These are phyloP conservation scores for Colletotrichum sp. DNA, from an alignment of 2,329 filamentous ascomycete species.

Conservation along the genomic window DNA sequence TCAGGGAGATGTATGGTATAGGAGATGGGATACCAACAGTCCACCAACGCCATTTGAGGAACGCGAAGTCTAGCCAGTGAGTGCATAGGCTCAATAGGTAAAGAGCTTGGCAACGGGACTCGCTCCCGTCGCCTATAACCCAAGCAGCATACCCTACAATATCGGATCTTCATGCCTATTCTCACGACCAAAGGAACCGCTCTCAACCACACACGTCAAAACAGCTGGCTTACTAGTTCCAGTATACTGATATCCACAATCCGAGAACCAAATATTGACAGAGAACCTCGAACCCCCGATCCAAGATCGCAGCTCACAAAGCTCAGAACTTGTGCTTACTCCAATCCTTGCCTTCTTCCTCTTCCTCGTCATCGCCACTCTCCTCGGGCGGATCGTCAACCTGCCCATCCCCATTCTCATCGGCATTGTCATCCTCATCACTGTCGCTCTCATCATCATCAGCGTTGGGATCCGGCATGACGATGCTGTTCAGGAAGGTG, in stretches of 20 bases:
- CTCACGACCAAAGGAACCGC: background rate
- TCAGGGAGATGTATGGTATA: fast-evolving
- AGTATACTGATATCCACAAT: background rate
- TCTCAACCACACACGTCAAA: background rate
- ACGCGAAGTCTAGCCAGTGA: background rate
- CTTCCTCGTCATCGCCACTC: slow-evolving; percentile 13
- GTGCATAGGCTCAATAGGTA: fast-evolving
- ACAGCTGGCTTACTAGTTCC: background rate
- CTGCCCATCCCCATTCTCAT: background rate
- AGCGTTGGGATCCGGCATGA: slow-evolving; percentile 70
- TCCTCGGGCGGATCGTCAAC: slow-evolving; percentile 10
- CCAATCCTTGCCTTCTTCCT: slow-evolving; percentile 13
- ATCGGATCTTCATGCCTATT: background rate
- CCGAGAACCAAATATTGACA: background rate
- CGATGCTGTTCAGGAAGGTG: slow-evolving; percentile 73
- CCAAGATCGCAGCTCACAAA: background rate
- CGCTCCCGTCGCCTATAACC: background rate
- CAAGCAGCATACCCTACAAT: background rate
- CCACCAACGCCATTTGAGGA: background rate
- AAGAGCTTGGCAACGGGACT: fast-evolving
- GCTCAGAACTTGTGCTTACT: slow-evolving; percentile 16
- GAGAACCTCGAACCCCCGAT: background rate
- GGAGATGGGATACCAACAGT: background rate
- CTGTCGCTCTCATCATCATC: slow-evolving; percentile 47
- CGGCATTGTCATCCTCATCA: slow-evolving; percentile 25